Percentiles rank a stretch among this genome's conserved stretches.
These are phyloP conservation scores for Centaurea solstitialis DNA, from an alignment of 129 eudicot genomes.

Conservation along the genomic window DNA sequence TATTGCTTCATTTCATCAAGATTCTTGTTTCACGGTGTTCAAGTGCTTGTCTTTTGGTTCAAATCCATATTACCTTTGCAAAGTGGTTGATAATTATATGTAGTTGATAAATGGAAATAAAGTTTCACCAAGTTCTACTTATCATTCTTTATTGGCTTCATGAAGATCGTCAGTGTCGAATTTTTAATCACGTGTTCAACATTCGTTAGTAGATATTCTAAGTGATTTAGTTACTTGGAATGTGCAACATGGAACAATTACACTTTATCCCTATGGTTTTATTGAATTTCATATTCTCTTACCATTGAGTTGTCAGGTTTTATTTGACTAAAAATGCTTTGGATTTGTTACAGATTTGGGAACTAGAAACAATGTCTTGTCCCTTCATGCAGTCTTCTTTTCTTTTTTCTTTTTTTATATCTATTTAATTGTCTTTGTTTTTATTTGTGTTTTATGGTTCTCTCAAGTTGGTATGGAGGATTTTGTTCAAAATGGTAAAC, in stretches of 20 bases:
- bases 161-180: background rate
- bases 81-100: background rate
- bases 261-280: background rate
- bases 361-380: background rate
- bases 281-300: background rate
- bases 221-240: constrained; percentile 1
- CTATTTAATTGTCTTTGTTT: background rate
- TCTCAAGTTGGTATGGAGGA: background rate
- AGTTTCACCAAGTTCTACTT: background rate
- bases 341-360: background rate
- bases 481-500: background rate
- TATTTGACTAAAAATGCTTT: background rate
- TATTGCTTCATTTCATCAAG: background rate
- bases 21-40: background rate
- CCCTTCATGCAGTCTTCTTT: background rate
- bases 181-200: background rate
- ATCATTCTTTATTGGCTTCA: background rate
- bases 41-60: background rate
- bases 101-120: background rate
- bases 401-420: background rate
- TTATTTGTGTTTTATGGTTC: background rate
- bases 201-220: background rate
- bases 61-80: background rate
- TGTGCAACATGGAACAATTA: background rate
- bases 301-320: background rate